Evolutionary conservation across 768 basidiomycete species (phyloP), one percentile per base, ranked within the genome.

Genomic region (Dendrothele bispora): DNA sequence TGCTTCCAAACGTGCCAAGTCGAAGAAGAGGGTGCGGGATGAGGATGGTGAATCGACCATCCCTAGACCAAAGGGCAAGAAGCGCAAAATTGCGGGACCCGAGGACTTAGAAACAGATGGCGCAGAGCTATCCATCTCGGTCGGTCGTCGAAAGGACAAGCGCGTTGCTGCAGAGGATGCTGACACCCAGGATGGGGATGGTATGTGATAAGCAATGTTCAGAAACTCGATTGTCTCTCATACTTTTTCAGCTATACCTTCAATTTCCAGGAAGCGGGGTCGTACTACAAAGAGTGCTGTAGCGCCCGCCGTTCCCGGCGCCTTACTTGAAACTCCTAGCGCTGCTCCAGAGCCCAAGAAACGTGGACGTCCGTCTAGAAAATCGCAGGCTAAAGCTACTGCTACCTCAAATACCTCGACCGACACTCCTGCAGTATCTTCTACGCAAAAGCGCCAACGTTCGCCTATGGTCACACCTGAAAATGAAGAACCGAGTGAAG

Each of bases 1-100:
- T 17, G 66, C 66, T 27, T 69, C 77, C 42, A 88, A 86, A 61
- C 77, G 75, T 55, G 83, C 82, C 20, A 67, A 81, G 28, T 78
- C 86, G 34, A 69, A 73, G 46, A 87, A 79, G 54, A 52, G 58
- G 35, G 54, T 52, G 38, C 42, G 22, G 39, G 49, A 47, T 14
- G 35, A 39, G 7, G 36, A 52, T 30, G 54, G 55, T 25, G 58
- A 52, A 35, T 53, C 55, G 14, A 55, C 47, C 18, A 49, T 43
- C 25, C 43, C 18, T 7, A 15, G 21, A 22, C 17, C 18, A 35
- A 45, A 26, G 50, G 29, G 56, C 59, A 48, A 43, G 40, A 46
- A 32, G 8, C 40, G 57, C 39, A 59, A 50, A 41, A 53, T 45
- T 24, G 36, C 55, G 35, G 54, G 67, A 60, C 46, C 52, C 48